Base-by-base conservation (phyloP, 2,329 filamentous ascomycete genomes). In the Dothistroma pini region DNA sequence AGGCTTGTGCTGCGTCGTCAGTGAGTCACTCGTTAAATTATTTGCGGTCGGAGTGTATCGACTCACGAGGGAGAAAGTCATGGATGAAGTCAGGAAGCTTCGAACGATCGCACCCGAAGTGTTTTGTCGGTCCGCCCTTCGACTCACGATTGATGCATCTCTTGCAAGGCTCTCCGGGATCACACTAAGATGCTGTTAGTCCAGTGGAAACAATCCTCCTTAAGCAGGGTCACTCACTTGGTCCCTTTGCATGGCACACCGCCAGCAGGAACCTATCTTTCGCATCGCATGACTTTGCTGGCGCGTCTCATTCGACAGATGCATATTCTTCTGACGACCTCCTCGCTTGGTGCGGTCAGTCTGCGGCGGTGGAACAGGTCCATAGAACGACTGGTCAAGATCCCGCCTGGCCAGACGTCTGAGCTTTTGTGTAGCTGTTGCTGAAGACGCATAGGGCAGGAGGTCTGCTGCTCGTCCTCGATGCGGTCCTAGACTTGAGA, bases 191-290 rank as follows among this genome's bases (percentile, higher is more conserved):
- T 12, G 11, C 12, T 52, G 11, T 44, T 22, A 47, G 10, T 38
- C 44, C 34, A 14, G 11, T 19, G 54, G 2, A 32, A 19, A 21
- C 4, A 16, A 2, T 22, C 3, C 31, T n/a, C 14, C 4, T 4
- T 10, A 2, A 10, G 1, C 8, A 8, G 8, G 19, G 34, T 19
- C 38, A 62, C 70, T 69, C 66, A 76, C 75, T 61, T 77, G 76
- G 66, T 80, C 79, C 68, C 79, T 73, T 63, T 81, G 79, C 54
- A 81, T 70, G 4, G 75, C 75, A 61, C 79, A 81, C 31, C 78
- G 74, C 79, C 79, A 81, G 60, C 79, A 81, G 10, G 78, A 77
- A 22, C 76, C 75, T 8, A 75, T 73, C 57, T 78, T 78, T 14
- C 79, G 76, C 78, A 80, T 79, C 47, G 75, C 72, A 54, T 77